These are phyloP conservation scores for Penicillium coffeae DNA, from an alignment of 495 filamentous ascomycete genomes.

Conservation along the genomic window DNA sequence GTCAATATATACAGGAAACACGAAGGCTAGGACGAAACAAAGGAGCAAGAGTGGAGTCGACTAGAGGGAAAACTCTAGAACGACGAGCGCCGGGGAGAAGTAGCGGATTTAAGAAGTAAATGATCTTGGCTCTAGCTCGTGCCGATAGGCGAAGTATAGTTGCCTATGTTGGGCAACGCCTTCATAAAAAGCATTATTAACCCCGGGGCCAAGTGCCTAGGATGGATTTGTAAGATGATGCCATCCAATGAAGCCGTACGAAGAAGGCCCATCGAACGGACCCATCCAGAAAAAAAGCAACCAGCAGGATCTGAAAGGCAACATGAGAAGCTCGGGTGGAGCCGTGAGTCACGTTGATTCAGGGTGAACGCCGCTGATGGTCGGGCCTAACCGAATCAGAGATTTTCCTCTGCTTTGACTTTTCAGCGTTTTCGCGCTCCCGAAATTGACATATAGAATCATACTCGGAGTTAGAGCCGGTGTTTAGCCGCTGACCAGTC, in stretches of 20 bases:
- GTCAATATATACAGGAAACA: constrained; percentile 12
- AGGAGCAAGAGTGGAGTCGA: constrained; percentile 6
- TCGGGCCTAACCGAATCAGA: constrained; percentile 6
- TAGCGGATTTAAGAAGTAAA: neutral
- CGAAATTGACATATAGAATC: too few species aligned
- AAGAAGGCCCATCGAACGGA: too few species aligned
- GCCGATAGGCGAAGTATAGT: too few species aligned
- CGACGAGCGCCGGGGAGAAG: too few species aligned
- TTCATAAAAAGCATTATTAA: too few species aligned
- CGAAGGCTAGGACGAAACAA: neutral
- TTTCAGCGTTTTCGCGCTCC: too few species aligned
- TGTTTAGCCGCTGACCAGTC: constrained; percentile 13
- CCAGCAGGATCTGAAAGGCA: neutral
- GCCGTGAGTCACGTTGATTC: constrained; percentile 16
- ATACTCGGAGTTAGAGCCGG: constrained; percentile 17
- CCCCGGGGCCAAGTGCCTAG: too few species aligned
- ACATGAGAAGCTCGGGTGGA: constrained; percentile 1
- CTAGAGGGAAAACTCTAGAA: neutral
- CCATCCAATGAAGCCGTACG: too few species aligned
- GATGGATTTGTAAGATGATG: too few species aligned
- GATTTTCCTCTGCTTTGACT: too few species aligned
- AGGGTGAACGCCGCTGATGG: neutral
- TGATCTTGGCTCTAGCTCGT: neutral
- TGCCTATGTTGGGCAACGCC: too few species aligned
- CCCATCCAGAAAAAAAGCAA: constrained; percentile 2